Conservation (phyloP, 2,329 filamentous ascomycete species). For the Sarocladiaceae sp. region DNA sequence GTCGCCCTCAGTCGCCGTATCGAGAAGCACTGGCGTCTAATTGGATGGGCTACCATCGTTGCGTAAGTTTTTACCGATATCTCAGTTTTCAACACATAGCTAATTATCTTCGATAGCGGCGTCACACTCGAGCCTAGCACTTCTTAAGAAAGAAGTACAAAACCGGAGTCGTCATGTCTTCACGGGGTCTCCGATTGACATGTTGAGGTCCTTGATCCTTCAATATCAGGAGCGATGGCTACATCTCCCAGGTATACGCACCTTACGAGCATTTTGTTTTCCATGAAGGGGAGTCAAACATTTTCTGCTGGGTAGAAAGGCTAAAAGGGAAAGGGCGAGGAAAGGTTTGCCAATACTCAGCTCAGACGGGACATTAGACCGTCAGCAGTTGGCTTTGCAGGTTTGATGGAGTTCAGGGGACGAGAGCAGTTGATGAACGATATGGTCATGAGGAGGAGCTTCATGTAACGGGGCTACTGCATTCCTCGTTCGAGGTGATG, state of each 20-base stretch:
- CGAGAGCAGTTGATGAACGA: too few relatives aligned
- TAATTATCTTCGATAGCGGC: conserved; percentile 32
- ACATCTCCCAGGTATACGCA: too few relatives aligned
- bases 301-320: background rate
- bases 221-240: too few relatives aligned
- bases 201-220: too few relatives aligned
- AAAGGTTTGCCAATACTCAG: too few relatives aligned
- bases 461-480: too few relatives aligned
- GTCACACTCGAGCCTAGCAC: conserved; percentile 47
- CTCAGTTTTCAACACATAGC: background rate
- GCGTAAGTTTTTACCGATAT: conserved; percentile 41
- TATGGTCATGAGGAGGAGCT: too few relatives aligned
- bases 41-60: conserved; percentile 82
- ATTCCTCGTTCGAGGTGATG: too few relatives aligned
- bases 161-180: background rate
- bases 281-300: conserved; percentile 3
- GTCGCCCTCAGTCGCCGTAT: conserved; percentile 93
- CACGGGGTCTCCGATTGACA: background rate
- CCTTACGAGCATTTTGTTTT: too few relatives aligned
- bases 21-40: conserved; percentile 97
- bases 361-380: too few relatives aligned
- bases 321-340: background rate
- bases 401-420: too few relatives aligned
- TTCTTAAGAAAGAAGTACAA: conserved; percentile 24
- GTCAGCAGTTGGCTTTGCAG: too few relatives aligned